Conservation (phyloP, 1,139 yeast species). For the Lodderomyces theae region DNA sequence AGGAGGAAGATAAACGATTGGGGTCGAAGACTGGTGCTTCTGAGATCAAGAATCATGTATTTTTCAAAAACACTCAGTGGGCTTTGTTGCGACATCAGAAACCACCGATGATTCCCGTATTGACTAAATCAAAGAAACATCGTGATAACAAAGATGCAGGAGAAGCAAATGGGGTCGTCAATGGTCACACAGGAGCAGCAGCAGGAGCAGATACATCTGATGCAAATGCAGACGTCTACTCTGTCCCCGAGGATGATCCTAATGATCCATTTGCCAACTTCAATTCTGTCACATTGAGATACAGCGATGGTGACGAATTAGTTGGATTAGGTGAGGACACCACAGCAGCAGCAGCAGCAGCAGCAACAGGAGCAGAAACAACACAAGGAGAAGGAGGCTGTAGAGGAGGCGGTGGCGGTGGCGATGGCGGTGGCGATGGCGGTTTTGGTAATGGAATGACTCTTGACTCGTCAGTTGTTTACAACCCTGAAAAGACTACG, state of each 20-base stretch:
- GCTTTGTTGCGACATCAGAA: conserved; percentile 86
- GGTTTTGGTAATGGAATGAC: neutral
- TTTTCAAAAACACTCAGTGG: conserved; percentile 92
- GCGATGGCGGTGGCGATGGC: neutral
- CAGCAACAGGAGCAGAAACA: no score
- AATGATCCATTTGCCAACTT: conserved; percentile 84
- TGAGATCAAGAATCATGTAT: conserved; percentile 85
- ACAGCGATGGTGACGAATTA: conserved; percentile 44
- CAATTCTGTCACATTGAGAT: conserved; percentile 85
- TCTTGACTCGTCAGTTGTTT: conserved; percentile 1
- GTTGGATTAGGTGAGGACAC: neutral
- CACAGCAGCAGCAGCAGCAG: no score
- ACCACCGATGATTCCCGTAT: conserved; percentile 92
- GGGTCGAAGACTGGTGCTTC: conserved; percentile 95
- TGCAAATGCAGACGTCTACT: conserved; percentile 18
- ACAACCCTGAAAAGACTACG: neutral
- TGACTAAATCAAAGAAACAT: conserved; percentile 48
- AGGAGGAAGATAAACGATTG: conserved; percentile 82
- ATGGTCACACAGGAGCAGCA: no score
- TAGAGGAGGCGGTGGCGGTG: neutral
- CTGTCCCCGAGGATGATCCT: conserved; percentile 27
- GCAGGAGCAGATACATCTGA: neutral
- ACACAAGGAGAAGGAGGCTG: no score
- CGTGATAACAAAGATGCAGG: conserved; percentile 9
- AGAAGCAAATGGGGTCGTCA: neutral